Evolutionary conservation across 2,329 filamentous ascomycete genomes (phyloP).

Genomic region (Aspergillus proliferans): DNA sequence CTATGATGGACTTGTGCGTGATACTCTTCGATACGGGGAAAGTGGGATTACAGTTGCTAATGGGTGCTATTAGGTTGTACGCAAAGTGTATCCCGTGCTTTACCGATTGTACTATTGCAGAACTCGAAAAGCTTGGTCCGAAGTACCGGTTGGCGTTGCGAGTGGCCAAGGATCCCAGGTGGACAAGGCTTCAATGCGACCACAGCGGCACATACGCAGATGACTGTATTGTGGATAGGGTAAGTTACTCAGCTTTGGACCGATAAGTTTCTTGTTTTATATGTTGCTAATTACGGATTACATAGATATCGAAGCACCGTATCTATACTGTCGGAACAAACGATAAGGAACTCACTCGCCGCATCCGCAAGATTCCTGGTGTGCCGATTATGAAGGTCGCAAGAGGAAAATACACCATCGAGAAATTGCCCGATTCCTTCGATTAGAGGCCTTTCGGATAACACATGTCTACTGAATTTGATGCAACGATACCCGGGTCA

Average conservation of each 20-base stretch:
- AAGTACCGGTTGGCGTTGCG: conserved; percentile 82
- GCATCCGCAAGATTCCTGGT: conserved; percentile 75
- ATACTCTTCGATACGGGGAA: neutral
- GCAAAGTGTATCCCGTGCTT: conserved; percentile 87
- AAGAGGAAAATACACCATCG: conserved; percentile 88
- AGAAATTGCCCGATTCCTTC: conserved; percentile 78
- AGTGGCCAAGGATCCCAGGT: conserved; percentile 84
- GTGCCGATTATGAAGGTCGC: conserved; percentile 68
- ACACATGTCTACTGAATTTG: neutral
- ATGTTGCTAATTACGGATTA: neutral
- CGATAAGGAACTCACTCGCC: conserved; percentile 69
- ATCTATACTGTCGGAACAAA: conserved; percentile 72
- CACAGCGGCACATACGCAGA: conserved; percentile 87
- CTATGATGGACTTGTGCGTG: conserved; percentile 70
- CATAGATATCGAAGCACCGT: conserved; percentile 54
- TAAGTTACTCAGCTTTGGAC: conserved; percentile 25
- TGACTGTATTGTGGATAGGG: conserved; percentile 71
- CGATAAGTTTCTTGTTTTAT: neutral
- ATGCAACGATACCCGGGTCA: neutral
- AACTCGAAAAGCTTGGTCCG: conserved; percentile 80
- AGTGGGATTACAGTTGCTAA: conserved; percentile 3
- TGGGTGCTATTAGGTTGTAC: conserved; percentile 53
- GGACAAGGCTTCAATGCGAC: conserved; percentile 77
- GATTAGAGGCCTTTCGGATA: conserved; percentile 35
- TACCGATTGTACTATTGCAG: conserved; percentile 74